These are phyloP conservation scores for Phytophthora hybrid DNA, from an alignment of 352 stramenopile species.

Conservation along the genomic window DNA sequence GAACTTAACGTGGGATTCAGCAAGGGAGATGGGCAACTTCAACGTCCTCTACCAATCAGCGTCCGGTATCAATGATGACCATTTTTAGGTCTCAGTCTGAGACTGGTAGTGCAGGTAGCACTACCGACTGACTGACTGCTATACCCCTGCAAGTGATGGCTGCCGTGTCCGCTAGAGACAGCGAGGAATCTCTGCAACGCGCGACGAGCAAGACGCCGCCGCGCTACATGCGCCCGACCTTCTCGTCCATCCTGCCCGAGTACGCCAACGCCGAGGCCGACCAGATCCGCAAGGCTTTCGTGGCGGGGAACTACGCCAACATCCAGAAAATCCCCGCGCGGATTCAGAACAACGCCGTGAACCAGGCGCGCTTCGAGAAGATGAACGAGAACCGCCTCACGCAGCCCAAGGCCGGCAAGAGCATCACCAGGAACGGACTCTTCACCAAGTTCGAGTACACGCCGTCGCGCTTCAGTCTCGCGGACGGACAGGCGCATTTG, in stretches of 20 bases:
- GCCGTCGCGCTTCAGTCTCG: constrained; percentile 70
- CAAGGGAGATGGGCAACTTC: constrained; percentile 31
- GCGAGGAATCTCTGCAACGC: constrained; percentile 9
- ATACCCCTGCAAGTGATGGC: constrained; percentile 1
- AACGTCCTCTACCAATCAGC: constrained; percentile 25
- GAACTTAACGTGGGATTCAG: constrained; percentile 27
- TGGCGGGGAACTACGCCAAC: constrained; percentile 67
- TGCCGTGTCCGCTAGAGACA: constrained; percentile 9
- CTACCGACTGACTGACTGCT: neutral
- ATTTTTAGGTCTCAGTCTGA: constrained; percentile 24
- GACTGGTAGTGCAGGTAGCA: neutral
- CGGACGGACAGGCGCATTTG: constrained; percentile 71
- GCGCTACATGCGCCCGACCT: constrained; percentile 87
- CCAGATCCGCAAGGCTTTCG: constrained; percentile 81
- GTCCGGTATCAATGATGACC: neutral
- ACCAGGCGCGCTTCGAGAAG: constrained; percentile 69
- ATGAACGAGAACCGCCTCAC: constrained; percentile 82
- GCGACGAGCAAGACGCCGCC: constrained; percentile 44
- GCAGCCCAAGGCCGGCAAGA: constrained; percentile 47
- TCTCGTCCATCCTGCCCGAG: constrained; percentile 81
- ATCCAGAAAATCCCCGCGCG: constrained; percentile 71
- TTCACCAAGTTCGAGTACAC: constrained; percentile 87
- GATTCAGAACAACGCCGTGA: constrained; percentile 67
- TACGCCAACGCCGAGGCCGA: constrained; percentile 83
- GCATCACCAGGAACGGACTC: constrained; percentile 70